A percentile compares a stretch with the other conserved stretches of the same genome.
These are phyloP conservation scores for Aspergillus sp. DNA, from an alignment of 2,329 filamentous ascomycete genomes.

Conservation along the genomic window DNA sequence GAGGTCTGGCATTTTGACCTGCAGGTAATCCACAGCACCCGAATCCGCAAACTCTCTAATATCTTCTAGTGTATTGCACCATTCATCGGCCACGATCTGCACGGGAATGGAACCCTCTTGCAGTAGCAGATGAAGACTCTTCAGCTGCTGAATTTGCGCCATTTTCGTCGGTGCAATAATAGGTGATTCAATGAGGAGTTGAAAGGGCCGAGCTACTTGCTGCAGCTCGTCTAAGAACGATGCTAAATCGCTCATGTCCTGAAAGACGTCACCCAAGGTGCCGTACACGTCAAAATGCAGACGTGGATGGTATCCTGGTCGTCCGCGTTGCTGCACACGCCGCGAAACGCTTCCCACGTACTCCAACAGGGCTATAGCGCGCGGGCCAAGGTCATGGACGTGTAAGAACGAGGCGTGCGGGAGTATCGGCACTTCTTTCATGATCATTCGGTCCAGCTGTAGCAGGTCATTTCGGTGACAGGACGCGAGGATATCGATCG, in stretches of 20 bases:
- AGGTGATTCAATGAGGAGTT: constrained; percentile 11
- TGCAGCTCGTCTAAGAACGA: constrained; percentile 5
- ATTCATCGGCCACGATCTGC: constrained; percentile 11
- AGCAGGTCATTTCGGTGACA: constrained; percentile 12
- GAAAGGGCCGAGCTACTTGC: constrained; percentile 8
- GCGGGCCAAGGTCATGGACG: constrained; percentile 7
- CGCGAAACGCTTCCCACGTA: constrained; percentile 9
- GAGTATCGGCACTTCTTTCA: constrained; percentile 10
- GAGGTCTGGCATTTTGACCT: constrained; percentile 15
- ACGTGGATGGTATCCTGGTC: constrained; percentile 7
- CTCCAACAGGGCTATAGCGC: constrained; percentile 5
- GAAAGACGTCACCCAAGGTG: constrained; percentile 10
- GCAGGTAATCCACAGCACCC: constrained; percentile 10
- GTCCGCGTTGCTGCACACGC: constrained; percentile 5
- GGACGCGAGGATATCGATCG: constrained; percentile 11
- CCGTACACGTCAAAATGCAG: constrained; percentile 14
- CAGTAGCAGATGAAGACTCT: constrained; percentile 2
- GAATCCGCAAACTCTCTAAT: constrained; percentile 12
- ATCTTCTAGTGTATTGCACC: constrained; percentile 13
- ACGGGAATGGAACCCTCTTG: constrained; percentile 1
- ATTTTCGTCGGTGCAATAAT: constrained; percentile 9
- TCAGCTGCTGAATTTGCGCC: constrained; percentile 9
- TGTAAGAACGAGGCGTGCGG: constrained; percentile 14
- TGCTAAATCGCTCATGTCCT: constrained; percentile 1
- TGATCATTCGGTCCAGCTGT: constrained; percentile 14